Evolutionary conservation across 306 rosid genomes (phyloP), one percentile per base, ranked within the genome.

Genomic region (Malus sylvestris): DNA sequence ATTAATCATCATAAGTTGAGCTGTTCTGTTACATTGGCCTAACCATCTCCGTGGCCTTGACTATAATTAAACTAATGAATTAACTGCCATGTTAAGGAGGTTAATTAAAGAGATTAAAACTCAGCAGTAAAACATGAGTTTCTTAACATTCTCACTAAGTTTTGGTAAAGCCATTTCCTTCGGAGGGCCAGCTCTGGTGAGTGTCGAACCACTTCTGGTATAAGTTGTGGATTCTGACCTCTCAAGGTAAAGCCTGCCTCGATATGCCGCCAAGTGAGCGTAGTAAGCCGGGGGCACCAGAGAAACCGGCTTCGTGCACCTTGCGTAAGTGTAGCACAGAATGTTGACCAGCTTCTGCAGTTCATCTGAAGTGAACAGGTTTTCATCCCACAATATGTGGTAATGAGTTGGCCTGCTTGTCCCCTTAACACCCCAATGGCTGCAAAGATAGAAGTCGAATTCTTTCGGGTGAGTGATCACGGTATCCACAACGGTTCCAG

Each of bases 361-460:
- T 79, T 95, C 99, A 78, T 95, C 99, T 20, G 99, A 95, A 67
- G 93, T 91, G 76, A 95, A 95, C 75, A 80, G 78, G 83, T 85
- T 95, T 82, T 95, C 99, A 79, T 95, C 99, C 91, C 90, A 88
- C 87, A 95, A 51, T 6, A 95, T 83, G 83, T 95, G 98, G 85
- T 95, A 95, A 78, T 92, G 99, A 5, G 98, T 89, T 22, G 99
- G 99, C 78, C 98, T 73, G 83, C 99, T 96, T 27, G 99, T 96
- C 82, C 99, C 99, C 77, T 92, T 96, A 65, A 92, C 88, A 29
- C 99, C 98, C 96, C 97, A 92, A 38, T 96, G 99, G 74, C 99
- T 96, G 63, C 99, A 96, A 2, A 96, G 96, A 76, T 81, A 96
- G 87, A 96, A 96, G 80, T 96, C 98, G 25, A 96, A 96, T 75